phyloP scores from a whole-genome alignment of 176 grass and related monocot species.

The Musa itinerans region DNA sequence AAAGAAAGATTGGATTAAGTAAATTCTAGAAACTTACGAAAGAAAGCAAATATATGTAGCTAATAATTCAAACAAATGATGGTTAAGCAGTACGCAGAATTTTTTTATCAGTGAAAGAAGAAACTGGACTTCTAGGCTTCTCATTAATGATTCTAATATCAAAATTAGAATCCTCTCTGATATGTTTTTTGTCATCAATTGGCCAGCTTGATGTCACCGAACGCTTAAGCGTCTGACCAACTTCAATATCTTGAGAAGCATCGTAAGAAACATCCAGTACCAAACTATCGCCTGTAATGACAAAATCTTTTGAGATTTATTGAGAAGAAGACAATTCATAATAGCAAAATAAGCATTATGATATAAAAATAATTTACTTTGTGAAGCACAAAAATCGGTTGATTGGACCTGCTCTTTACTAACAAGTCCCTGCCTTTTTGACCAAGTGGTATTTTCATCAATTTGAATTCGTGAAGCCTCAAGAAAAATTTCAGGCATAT shows the following conservation, averaged over 20 bases:
- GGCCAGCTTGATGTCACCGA: slow-evolving; percentile 26
- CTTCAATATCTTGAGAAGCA: slow-evolving; percentile 33
- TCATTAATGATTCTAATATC: slow-evolving; percentile 21
- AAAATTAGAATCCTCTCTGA: slow-evolving; percentile 22
- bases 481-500: slow-evolving; percentile 31
- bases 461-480: slow-evolving; percentile 56
- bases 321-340: slow-evolving; percentile 1
- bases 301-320: slow-evolving; percentile 14
- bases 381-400: slow-evolving; percentile 29
- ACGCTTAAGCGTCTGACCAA: slow-evolving; percentile 51
- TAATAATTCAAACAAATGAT: slow-evolving; percentile 11
- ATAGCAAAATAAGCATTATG: slow-evolving; percentile 1
- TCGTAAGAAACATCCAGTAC: slow-evolving; percentile 51
- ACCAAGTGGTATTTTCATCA: slow-evolving; percentile 39
- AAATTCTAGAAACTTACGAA: slow-evolving; percentile 26
- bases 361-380: slow-evolving; percentile 30
- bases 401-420: slow-evolving; percentile 35
- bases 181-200: slow-evolving; percentile 31
- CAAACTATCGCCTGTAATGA: slow-evolving; percentile 57
- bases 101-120: slow-evolving; percentile 37
- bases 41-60: background rate
- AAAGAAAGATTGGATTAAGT: slow-evolving; percentile 37
- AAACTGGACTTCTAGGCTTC: slow-evolving; percentile 1
- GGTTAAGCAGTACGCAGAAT: slow-evolving; percentile 38
- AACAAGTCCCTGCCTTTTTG: slow-evolving; percentile 36